A percentile compares a stretch with the other conserved stretches of the same genome.
phyloP scores from a whole-genome alignment of 2,329 filamentous ascomycete species.

The Berkeleyomyces basicola region DNA sequence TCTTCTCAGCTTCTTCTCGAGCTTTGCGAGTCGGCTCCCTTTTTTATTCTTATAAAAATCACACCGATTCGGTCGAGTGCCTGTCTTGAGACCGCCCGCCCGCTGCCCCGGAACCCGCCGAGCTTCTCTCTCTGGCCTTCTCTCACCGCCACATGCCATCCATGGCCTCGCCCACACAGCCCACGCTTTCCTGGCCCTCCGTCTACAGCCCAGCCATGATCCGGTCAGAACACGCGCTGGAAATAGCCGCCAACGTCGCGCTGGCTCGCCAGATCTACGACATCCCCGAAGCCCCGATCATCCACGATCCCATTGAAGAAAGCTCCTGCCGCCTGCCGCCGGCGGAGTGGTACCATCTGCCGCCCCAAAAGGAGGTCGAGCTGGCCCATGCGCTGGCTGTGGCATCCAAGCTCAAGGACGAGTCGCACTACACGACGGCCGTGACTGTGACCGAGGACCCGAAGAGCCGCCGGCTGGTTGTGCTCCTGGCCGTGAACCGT shows the following conservation, averaged over 20 bases:
- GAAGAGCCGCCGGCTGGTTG: not conserved
- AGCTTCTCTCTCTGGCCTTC: not conserved
- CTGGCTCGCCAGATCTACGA: slow-evolving; percentile 13
- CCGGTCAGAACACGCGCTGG: slow-evolving; percentile 5
- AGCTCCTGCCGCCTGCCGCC: not conserved
- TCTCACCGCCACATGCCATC: not conserved
- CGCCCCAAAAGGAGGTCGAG: slow-evolving; percentile 11
- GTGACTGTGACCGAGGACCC: slow-evolving; percentile 11
- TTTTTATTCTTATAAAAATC: not conserved
- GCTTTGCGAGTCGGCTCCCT: not conserved
- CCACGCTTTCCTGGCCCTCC: not conserved
- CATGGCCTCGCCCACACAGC: not conserved
- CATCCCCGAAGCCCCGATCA: slow-evolving; percentile 11
- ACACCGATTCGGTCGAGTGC: too few relatives aligned
- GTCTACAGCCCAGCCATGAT: not conserved
- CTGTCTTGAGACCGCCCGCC: too few relatives aligned
- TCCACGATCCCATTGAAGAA: slow-evolving; percentile 7
- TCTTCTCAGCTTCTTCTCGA: not conserved
- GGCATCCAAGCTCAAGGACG: slow-evolving; percentile 12
- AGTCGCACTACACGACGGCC: slow-evolving; percentile 11
- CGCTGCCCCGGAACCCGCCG: not conserved
- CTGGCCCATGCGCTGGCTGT: slow-evolving; percentile 11
- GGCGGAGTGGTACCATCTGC: slow-evolving; percentile 4
- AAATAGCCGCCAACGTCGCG: slow-evolving; percentile 10
- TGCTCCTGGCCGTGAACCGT: slow-evolving; percentile 11